Base-by-base conservation (phyloP, 148 eudicot species). In the Nyssa sinensis region DNA sequence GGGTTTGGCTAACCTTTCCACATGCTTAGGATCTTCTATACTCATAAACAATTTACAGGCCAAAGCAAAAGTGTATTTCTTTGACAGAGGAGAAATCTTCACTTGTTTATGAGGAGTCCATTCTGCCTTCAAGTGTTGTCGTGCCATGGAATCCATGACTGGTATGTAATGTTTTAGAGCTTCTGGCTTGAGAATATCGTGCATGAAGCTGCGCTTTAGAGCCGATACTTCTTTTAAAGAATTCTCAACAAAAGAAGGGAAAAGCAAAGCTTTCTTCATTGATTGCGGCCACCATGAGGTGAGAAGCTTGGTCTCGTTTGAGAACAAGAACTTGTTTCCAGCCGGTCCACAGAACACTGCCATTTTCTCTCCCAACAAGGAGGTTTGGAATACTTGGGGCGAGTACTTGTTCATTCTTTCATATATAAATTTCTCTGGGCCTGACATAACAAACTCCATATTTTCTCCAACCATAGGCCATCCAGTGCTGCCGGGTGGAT, bases 181-280 rank as follows among this genome's bases (percentile, higher is more conserved):
- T 37, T 84, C 81, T 11, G 81, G 84, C 69, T 59, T 78, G 21
- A 81, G 73, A 29, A 84, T 66, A 27, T 74, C 79, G 28, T 74
- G 78, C 25, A 75, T 23, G 19, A 78, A 60, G 35, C 66, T 68
- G 6, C 35, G 79, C 35, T 34, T 9, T 2, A 37, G 27, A 23
- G 35, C 64, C 8, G 72, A 34, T 60, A 61, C 68, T 29, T 74
- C 79, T 28, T 77, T 75, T 25, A 37, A 21, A 13, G 72, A 29
- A 14, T 64, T 32, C 5, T 76, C 77, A 19, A 27, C 61, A 23
- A 64, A 55, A 16, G 76, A 66, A 11, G 86, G 82, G 27, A 72
- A 79, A 10, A 83, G 17, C 41, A 80, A 62, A 44, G 44, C 70
- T n/a, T 76, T 81, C n/a, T 63, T 72, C 49, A 76, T 51, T 4